Base-by-base conservation (phyloP, 306 rosid species). In the Albizia julibrissin region DNA sequence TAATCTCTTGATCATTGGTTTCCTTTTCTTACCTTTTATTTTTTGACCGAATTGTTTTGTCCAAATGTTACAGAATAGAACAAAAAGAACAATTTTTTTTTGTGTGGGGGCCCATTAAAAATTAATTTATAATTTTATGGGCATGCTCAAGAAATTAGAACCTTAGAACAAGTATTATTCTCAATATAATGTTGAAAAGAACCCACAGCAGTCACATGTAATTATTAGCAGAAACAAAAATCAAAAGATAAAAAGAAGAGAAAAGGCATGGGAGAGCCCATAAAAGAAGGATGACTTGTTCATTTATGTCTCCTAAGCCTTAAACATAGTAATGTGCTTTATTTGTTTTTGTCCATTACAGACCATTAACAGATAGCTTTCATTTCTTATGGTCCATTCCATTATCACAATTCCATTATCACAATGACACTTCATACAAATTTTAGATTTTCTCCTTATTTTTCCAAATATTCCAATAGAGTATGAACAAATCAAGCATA, bases 201-300 rank as follows among this genome's bases (percentile, higher is more conserved):
- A 80, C 47, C 79, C 66, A 79, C 66, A 79, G 39, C 65, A 79
- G 78, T 82, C 86, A 65, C 86, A 87, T 87, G 86, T 81, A 69
- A 81, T 79, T 85, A 79, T 78, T 81, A 76, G 34, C 69, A 47
- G 68, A 69, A 79, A 58, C 65, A 24, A 79, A 69, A 31, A 71
- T 62, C 10, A 46, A 84, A 84, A 71, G 75, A 64, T 70, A 29
- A 69, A 82, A 84, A 42, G 42, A 62, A 58, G 67, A 58, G 59
- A 72, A 72, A 72, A 50, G 50, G 86, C 82, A 85, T 79, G 86
- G 82, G 76, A 75, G 84, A 74, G 89, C 80, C 86, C 88, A 84
- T 31, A 49, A 87, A 83, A 89, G 87, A 67, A 79, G 89, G 87
- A 87, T 88, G 81, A 86, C 86, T 78, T 91, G 94, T 87, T 89